Evolutionary conservation across 2,329 filamentous ascomycete genomes (phyloP).

Genomic region (Cryphonectria japonica): DNA sequence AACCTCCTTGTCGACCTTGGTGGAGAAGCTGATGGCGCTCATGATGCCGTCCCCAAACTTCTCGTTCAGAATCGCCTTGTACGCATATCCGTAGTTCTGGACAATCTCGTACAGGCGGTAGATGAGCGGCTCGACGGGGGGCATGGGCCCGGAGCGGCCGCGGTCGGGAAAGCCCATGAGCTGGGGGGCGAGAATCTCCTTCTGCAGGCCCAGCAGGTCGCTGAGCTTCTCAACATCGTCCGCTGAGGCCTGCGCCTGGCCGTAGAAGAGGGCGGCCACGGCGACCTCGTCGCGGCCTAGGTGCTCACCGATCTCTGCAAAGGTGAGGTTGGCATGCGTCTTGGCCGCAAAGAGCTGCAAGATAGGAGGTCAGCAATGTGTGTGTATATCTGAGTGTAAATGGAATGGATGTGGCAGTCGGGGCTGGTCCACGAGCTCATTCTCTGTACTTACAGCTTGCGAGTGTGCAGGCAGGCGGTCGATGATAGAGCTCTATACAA

Average conservation of each 20-base stretch:
- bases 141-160: slow-evolving; percentile 79
- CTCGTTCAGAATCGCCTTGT: slow-evolving; percentile 94
- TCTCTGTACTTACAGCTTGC: slow-evolving; percentile 45
- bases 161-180: slow-evolving; percentile 79
- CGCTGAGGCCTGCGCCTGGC: slow-evolving; percentile 58
- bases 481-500: slow-evolving; percentile 54
- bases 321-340: slow-evolving; percentile 73
- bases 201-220: slow-evolving; percentile 54
- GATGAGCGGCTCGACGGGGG: slow-evolving; percentile 81
- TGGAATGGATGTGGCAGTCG: background rate
- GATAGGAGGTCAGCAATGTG: background rate
- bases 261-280: slow-evolving; percentile 88
- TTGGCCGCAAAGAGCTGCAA: slow-evolving; percentile 76
- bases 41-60: slow-evolving; percentile 96
- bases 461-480: slow-evolving; percentile 73
- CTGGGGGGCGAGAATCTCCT: slow-evolving; percentile 60
- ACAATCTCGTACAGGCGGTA: slow-evolving; percentile 93
- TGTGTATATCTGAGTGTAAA: no score
- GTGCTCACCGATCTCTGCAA: slow-evolving; percentile 74
- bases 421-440: background rate
- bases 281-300: slow-evolving; percentile 83
- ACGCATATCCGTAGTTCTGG: slow-evolving; percentile 95
- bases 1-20: slow-evolving; percentile 90
- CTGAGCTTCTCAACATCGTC: slow-evolving; percentile 64
- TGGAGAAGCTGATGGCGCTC: slow-evolving; percentile 91